Base-by-base conservation (phyloP, 202 grass and related monocot genomes). In the Dendrocalamus latiflorus region DNA sequence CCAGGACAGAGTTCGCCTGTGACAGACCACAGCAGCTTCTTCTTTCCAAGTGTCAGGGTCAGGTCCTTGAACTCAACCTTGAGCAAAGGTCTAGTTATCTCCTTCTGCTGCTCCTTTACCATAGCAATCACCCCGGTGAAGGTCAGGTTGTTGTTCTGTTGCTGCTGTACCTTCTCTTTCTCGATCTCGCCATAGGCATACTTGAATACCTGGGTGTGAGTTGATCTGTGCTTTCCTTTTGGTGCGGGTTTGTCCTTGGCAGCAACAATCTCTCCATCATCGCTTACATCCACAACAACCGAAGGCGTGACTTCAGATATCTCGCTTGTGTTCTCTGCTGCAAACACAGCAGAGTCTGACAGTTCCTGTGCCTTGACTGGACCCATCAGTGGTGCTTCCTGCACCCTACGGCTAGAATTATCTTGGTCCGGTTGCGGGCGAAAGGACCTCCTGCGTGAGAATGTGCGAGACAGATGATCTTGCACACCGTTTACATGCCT, bases 171-270 rank as follows among this genome's bases (percentile, higher is more conserved):
- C 65, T 98, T 98, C 68, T 98, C 92, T 60, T 88, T 89, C 80
- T 93, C 92, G 1, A 98, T 95, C 90, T 98, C 85, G 0, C 85
- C 85, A 65, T 95, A 98, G 1, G 95, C 95, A 59, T 98, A 90
- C 64, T 90, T 92, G 74, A 98, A 95, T 47, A 98, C 88, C 43
- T 90, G 80, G 10, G 89, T 98, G 1, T 80, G 78, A 45, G 90
- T 93, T 64, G 90, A 91, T 74, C 83, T 81, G 70, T 98, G 87
- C 42, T 88, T 88, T 45, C 86, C 90, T 84, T 90, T 91, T 3
- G 86, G 72, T 10, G 1, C 68, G 13, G 70, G 5, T 60, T 74
- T 91, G 20, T 90, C 84, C 20, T 85, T 86, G 77, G 54, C 51
- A 2, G 82, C 87, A 28, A 90, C 68, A 70, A 86, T 57, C 83